Base-by-base conservation (phyloP, 2,329 filamentous ascomycete genomes). In the Dothistroma pini region DNA sequence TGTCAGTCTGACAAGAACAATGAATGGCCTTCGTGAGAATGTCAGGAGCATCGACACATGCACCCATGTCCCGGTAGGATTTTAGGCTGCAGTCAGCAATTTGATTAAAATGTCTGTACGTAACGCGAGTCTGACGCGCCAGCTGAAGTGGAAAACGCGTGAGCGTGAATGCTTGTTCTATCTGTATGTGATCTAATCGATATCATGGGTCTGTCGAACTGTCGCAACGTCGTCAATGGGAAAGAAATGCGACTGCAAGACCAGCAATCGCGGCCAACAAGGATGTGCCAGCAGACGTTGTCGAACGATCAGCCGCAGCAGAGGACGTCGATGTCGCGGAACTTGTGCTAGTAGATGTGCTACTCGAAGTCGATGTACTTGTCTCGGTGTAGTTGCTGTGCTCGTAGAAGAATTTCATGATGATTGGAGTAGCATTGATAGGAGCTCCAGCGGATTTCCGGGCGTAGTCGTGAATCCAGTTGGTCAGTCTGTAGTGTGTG, bases 401-500 rank as follows among this genome's bases (percentile, higher is more conserved):
- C 14, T 66, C 58, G 58, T 72, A 71, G 58, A 72, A 71, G 56
- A 69, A 72, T 21, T 70, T 58, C 68, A 73, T 71, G 29, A 70
- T 64, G 22, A 67, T 54, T 1, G 69, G 69, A n/a, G 68, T 61
- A 5, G 65, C 62, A 49, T 70, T 63, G n/a, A 73, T 64, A 1
- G 64, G 66, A 7, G 68, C 65, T 4, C 59, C 59, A 14, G 54
- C 62, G 29, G 57, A 53, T 32, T 54, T 54, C 19, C 41, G 53
- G 11, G 57, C 57, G 70, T 72, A 78, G 31, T 71, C 66, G 59
- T 77, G 76, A 7, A 61, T 61, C 59, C 76, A 60, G 19, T 74
- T 73, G 7, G 58, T 69, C 38, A 75, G 69, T 19, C 66, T 71
- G 64, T 76, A 76, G 48, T 78, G 75, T 29, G 74, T 70, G 1